These are phyloP conservation scores for Rubus idaeus DNA, from an alignment of 306 rosid genomes.

Conservation along the genomic window DNA sequence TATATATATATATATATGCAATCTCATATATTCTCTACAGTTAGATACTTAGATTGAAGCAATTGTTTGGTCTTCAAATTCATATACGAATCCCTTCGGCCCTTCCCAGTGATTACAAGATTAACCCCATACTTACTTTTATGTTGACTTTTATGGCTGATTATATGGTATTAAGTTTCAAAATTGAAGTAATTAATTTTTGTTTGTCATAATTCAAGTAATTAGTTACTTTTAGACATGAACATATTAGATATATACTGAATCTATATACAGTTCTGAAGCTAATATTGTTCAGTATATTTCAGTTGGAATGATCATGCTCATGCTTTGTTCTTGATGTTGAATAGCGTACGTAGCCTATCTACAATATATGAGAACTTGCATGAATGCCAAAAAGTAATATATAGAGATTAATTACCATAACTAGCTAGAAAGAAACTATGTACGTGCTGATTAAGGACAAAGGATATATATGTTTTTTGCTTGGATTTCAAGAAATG, in stretches of 20 bases:
- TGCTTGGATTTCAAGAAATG: background rate
- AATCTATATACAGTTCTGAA: background rate
- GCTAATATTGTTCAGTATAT: background rate
- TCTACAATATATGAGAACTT: too few species aligned
- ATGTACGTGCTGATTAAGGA: background rate
- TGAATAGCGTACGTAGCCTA: background rate
- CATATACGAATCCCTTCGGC: too few species aligned
- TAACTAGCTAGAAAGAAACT: background rate
- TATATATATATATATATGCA: background rate
- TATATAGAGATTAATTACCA: too few species aligned
- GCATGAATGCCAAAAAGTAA: too few species aligned
- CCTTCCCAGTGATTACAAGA: too few species aligned
- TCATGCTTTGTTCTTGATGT: background rate
- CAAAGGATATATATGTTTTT: background rate
- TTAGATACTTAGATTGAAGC: too few species aligned
- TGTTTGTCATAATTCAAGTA: background rate
- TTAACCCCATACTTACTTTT: too few species aligned
- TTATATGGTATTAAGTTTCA: background rate
- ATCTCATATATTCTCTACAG: background rate
- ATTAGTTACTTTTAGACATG: background rate
- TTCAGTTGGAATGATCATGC: background rate
- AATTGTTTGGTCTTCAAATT: too few species aligned
- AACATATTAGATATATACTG: background rate
- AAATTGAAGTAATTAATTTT: background rate
- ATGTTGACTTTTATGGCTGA: background rate